A percentile compares a stretch with the other conserved stretches of the same genome.
Conservation (phyloP, 345 rosid species). For the Draba incana region DNA sequence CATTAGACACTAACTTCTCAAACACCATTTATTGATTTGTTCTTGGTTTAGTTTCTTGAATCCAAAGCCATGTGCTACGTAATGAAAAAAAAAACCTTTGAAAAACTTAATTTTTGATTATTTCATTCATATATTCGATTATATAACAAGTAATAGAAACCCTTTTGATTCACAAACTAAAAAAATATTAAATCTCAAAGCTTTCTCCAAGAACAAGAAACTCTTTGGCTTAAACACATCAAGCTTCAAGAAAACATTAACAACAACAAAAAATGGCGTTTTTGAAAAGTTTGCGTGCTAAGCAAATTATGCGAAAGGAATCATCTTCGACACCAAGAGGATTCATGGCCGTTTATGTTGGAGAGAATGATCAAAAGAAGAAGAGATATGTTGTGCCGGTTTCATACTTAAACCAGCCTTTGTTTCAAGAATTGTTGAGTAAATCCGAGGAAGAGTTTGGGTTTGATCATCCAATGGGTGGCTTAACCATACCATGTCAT, state of each 20-base stretch:
- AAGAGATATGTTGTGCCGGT: constrained; percentile 46
- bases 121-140: constrained; percentile 18
- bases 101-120: background rate
- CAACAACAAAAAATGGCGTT: background rate
- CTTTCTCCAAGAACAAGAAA: constrained; percentile 20
- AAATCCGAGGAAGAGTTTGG: constrained; percentile 51
- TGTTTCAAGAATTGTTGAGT: constrained; percentile 46
- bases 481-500: constrained; percentile 46
- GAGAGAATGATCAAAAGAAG: constrained; percentile 37
- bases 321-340: constrained; percentile 45
- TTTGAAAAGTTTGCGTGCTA: constrained; percentile 32
- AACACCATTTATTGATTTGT: constrained; percentile 40
- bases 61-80: constrained; percentile 39
- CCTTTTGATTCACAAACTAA: constrained; percentile 22
- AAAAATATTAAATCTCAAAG: background rate
- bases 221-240: background rate
- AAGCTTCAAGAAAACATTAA: constrained; percentile 22
- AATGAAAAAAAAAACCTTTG: background rate
- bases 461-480: constrained; percentile 48
- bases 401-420: constrained; percentile 47
- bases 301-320: constrained; percentile 19
- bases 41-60: constrained; percentile 41
- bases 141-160: constrained; percentile 24
- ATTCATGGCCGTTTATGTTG: constrained; percentile 46
- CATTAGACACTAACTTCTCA: constrained; percentile 39